Percentiles rank a stretch among this genome's conserved stretches.
Evolutionary conservation across 805 yeast species (phyloP).

Genomic region (Yarrowia alimentaria): DNA sequence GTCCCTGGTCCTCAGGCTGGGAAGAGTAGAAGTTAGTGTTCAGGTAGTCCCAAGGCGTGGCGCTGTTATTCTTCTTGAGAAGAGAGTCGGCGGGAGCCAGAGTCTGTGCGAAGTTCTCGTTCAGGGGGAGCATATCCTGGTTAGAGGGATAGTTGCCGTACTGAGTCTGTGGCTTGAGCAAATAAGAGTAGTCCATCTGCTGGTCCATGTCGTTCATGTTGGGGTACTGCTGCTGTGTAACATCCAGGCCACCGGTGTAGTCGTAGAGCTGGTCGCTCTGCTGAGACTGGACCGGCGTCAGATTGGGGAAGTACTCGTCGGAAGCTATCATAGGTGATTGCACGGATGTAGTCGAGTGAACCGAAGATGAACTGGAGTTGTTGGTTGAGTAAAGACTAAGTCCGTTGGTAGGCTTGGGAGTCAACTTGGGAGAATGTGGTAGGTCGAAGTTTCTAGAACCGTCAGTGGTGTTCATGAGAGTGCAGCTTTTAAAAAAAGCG

Average conservation of each 20-base stretch:
- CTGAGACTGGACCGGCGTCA: slow-evolving; percentile 27
- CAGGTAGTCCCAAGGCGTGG: slow-evolving; percentile 24
- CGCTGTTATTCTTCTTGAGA: slow-evolving; percentile 22
- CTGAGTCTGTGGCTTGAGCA: slow-evolving; percentile 22
- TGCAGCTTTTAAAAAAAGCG: neutral
- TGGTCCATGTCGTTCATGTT: slow-evolving; percentile 10
- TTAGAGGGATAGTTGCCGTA: slow-evolving; percentile 17
- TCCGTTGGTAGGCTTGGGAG: slow-evolving; percentile 24
- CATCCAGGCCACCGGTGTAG: slow-evolving; percentile 18
- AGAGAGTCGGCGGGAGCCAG: slow-evolving; percentile 24
- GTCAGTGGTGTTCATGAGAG: slow-evolving; percentile 27
- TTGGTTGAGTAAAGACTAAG: slow-evolving; percentile 23
- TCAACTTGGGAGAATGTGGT: slow-evolving; percentile 25
- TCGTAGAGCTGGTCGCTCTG: slow-evolving; percentile 12
- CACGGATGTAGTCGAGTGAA: slow-evolving; percentile 4
- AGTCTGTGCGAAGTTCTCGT: slow-evolving; percentile 24
- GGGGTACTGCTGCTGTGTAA: slow-evolving; percentile 17
- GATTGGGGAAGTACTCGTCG: slow-evolving; percentile 26
- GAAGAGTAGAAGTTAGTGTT: slow-evolving; percentile 15
- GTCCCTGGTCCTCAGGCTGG: slow-evolving; percentile 15
- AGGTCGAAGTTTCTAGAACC: slow-evolving; percentile 26
- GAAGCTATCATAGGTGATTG: slow-evolving; percentile 27
- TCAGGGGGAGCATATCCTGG: slow-evolving; percentile 23
- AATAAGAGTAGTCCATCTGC: slow-evolving; percentile 16
- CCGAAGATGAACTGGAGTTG: slow-evolving; percentile 21